These are phyloP conservation scores for Entomortierella chlamydospora DNA, from an alignment of 192 early-diverging fungal species.

Conservation along the genomic window DNA sequence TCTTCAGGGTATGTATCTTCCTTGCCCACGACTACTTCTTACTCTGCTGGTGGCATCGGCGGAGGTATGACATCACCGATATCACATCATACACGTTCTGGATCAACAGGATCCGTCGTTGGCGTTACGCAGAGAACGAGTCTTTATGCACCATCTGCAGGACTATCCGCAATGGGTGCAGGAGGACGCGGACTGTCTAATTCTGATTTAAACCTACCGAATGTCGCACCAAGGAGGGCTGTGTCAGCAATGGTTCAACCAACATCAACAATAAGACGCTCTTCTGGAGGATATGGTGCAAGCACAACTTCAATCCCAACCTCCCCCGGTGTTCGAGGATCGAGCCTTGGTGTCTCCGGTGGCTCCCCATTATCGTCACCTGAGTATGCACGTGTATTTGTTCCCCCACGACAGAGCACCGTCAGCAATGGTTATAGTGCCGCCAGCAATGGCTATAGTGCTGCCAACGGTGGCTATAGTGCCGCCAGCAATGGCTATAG, in stretches of 20 bases:
- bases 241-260: slow-evolving; percentile 2
- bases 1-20: slow-evolving; percentile 3
- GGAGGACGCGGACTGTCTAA: neutral
- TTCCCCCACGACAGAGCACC: slow-evolving; percentile 6
- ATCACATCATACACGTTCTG: slow-evolving; percentile 22
- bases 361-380: slow-evolving; percentile 4
- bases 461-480: neutral
- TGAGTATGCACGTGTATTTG: slow-evolving; percentile 25
- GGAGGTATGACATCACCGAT: neutral
- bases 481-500: neutral
- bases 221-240: neutral
- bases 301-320: neutral
- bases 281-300: slow-evolving; percentile 1
- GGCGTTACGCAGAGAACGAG: neutral
- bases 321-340: neutral
- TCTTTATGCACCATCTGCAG: neutral
- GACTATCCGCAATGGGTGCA: neutral
- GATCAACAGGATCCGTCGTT: slow-evolving; percentile 13
- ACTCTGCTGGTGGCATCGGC: neutral
- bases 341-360: neutral
- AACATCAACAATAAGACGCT: neutral
- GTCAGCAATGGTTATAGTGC: neutral
- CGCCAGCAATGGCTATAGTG: neutral
- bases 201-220: neutral
- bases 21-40: neutral